Percentiles rank a stretch among this genome's conserved stretches.
phyloP scores from a whole-genome alignment of 108 stramenopile species.

The Stephanodiscus triporus region DNA sequence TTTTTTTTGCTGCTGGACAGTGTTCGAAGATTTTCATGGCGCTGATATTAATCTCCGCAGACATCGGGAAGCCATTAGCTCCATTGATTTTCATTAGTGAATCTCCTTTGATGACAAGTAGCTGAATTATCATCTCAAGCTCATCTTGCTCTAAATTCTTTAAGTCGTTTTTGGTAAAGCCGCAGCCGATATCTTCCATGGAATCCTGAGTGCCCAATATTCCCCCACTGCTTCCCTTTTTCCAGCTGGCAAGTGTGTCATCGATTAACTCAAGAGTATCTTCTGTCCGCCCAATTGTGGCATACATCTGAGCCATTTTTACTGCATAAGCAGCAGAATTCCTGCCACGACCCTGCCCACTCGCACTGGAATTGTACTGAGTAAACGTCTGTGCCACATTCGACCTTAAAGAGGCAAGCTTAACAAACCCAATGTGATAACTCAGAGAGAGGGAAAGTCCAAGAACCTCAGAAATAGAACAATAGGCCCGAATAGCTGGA shows the following conservation, averaged over 20 bases:
- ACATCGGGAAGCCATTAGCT: conserved; percentile 13
- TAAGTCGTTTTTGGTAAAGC: conserved; percentile 35
- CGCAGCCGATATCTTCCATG: conserved; percentile 31
- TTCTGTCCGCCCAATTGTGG: conserved; percentile 33
- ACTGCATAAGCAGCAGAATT: conserved; percentile 35
- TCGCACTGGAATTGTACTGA: background rate
- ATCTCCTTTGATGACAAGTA: conserved; percentile 29
- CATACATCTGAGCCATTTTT: conserved; percentile 45
- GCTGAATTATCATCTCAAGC: conserved; percentile 35
- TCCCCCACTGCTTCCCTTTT: conserved; percentile 11
- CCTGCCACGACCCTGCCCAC: conserved; percentile 7
- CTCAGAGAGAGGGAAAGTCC: conserved; percentile 15
- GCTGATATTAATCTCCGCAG: conserved; percentile 33
- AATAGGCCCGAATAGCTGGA: conserved; percentile 18
- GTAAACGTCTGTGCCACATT: background rate
- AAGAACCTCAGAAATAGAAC: conserved; percentile 22
- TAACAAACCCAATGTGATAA: conserved; percentile 27
- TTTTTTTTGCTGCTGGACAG: conserved; percentile 29
- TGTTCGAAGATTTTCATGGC: conserved; percentile 39
- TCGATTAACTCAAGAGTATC: conserved; percentile 32
- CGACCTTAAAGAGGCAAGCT: conserved; percentile 6
- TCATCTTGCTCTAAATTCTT: conserved; percentile 31
- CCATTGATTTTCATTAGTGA: conserved; percentile 33
- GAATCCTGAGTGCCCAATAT: conserved; percentile 14
- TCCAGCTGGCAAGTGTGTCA: conserved; percentile 31